Percentiles rank a stretch among this genome's conserved stretches.
Conservation (phyloP, 2,329 filamentous ascomycete species). For the Penicillium palitans region DNA sequence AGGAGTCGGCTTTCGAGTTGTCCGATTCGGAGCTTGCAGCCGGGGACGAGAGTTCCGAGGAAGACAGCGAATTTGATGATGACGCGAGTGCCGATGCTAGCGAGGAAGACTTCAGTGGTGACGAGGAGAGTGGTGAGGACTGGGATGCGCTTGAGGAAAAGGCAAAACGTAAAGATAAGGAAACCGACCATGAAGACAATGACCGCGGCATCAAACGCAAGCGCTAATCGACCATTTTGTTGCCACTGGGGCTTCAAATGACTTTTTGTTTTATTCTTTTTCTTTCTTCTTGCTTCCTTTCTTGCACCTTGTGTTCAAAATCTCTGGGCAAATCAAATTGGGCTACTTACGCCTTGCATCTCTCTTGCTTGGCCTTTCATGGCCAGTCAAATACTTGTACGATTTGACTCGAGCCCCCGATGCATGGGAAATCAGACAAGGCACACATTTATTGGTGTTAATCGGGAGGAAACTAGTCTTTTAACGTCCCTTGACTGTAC, state of each 20-base stretch:
- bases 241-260: background rate
- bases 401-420: background rate
- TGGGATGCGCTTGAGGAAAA: slow-evolving; percentile 96
- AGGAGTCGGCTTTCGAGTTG: slow-evolving; percentile 91
- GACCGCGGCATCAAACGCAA: slow-evolving; percentile 73
- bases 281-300: background rate
- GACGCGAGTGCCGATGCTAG: slow-evolving; percentile 77
- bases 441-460: background rate
- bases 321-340: background rate
- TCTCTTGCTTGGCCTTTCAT: background rate
- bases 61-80: slow-evolving; percentile 90
- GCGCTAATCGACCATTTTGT: slow-evolving; percentile 45
- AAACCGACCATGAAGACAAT: slow-evolving; percentile 55
- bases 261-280: slow-evolving; percentile 3
- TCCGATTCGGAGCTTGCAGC: slow-evolving; percentile 75
- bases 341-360: background rate
- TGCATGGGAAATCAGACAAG: background rate
- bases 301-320: background rate
- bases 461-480: background rate
- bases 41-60: slow-evolving; percentile 76
- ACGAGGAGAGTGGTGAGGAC: slow-evolving; percentile 79
- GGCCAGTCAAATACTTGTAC: background rate
- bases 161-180: slow-evolving; percentile 64
- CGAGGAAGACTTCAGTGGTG: slow-evolving; percentile 57
- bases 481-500: background rate